Percentiles rank a stretch among this genome's conserved stretches.
These are phyloP conservation scores for Entophlyctis helioformis DNA, from an alignment of 192 early-diverging fungal species.

Conservation along the genomic window DNA sequence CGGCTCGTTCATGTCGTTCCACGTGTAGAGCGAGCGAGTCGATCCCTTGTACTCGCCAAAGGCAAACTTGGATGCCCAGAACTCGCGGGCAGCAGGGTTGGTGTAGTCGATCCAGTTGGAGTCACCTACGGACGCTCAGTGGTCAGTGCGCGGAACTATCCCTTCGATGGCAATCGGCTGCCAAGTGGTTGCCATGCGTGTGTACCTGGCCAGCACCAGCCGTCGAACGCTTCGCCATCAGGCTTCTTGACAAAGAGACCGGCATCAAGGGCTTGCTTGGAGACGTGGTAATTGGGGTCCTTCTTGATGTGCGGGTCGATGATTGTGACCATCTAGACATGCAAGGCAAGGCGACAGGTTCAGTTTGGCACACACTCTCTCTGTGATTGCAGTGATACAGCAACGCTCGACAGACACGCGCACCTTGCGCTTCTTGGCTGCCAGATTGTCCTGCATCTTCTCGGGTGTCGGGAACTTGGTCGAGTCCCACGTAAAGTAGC, in stretches of 20 bases:
- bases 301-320: constrained; percentile 96
- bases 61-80: constrained; percentile 69
- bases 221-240: constrained; percentile 69
- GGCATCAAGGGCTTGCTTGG: constrained; percentile 60
- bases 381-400: no score
- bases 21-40: constrained; percentile 69
- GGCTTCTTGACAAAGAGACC: constrained; percentile 71
- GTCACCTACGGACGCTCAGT: constrained; percentile 32
- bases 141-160: no score
- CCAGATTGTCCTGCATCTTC: constrained; percentile 71
- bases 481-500: constrained; percentile 95
- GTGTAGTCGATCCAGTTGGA: constrained; percentile 91
- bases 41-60: constrained; percentile 76
- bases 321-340: constrained; percentile 75
- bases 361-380: no score
- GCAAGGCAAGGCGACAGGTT: no score
- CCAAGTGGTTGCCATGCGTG: no score
- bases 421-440: constrained; percentile 64
- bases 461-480: constrained; percentile 80
- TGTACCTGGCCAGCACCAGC: constrained; percentile 95
- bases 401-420: no score
- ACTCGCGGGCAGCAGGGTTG: constrained; percentile 61
- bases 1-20: constrained; percentile 99
- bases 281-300: constrained; percentile 62
- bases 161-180: no score